Evolutionary conservation across 371 early-diverging fungal species (phyloP).

Genomic region (Lichtheimia ornata): DNA sequence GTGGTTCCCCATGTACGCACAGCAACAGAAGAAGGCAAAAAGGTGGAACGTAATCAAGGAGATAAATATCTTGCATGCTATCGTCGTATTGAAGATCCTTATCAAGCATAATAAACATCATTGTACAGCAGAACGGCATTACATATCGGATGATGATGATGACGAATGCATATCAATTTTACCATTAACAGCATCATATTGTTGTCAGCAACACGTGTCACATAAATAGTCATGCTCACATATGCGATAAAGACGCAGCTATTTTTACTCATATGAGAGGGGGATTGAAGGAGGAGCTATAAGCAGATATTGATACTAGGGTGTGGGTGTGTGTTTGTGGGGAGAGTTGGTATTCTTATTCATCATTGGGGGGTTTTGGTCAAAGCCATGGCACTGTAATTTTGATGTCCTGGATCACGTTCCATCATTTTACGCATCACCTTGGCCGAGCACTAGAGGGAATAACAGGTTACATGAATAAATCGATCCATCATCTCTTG

Average conservation of each 20-base stretch:
- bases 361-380: conserved; percentile 13
- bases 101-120: conserved; percentile 9
- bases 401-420: conserved; percentile 61
- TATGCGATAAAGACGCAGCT: too few relatives aligned
- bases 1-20: conserved; percentile 80
- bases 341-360: too few relatives aligned
- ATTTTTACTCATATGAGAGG: neutral
- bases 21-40: conserved; percentile 97
- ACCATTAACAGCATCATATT: too few relatives aligned
- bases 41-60: conserved; percentile 94
- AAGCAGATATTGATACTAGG: neutral
- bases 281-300: neutral
- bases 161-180: too few relatives aligned
- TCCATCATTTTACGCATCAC: conserved; percentile 69
- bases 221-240: too few relatives aligned
- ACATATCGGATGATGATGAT: too few relatives aligned
- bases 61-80: conserved; percentile 93
- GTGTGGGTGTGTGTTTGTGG: too few relatives aligned
- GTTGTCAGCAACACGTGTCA: too few relatives aligned
- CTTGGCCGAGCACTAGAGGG: conserved; percentile 55
- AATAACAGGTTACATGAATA: neutral
- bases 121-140: too few relatives aligned
- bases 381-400: conserved; percentile 69
- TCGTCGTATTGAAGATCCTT: conserved; percentile 74
- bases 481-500: neutral